Evolutionary conservation across 441 rosid genomes (phyloP).

Genomic region (Populus hybrid): DNA sequence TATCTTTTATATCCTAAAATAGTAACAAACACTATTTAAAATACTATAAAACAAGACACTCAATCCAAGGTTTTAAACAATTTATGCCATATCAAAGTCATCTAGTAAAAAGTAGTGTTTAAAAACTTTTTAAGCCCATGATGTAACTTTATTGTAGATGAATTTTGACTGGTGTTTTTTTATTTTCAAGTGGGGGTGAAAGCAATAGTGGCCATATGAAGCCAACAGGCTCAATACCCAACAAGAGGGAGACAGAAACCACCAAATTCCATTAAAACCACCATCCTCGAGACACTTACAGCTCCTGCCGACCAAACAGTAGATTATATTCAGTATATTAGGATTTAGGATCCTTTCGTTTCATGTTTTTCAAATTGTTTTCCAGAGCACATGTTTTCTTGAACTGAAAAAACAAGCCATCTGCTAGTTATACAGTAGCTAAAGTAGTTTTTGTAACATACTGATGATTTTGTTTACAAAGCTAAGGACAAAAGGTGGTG

Average conservation of each 20-base stretch:
- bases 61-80: too few relatives aligned
- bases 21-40: too few relatives aligned
- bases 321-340: not conserved
- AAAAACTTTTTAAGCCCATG: not conserved
- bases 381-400: not conserved
- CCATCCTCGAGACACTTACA: not conserved
- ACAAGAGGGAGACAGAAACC: not conserved
- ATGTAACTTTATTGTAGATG: not conserved
- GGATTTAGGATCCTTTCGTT: not conserved
- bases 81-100: not conserved
- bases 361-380: not conserved
- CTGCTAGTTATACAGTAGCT: not conserved
- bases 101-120: not conserved
- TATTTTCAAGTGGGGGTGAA: not conserved
- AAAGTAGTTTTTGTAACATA: not conserved
- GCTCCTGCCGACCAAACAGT: not conserved
- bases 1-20: too few relatives aligned
- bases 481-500: not conserved
- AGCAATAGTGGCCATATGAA: not conserved
- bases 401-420: not conserved
- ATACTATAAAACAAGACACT: too few relatives aligned
- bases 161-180: not conserved
- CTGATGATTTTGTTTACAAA: not conserved
- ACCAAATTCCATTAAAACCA: not conserved
- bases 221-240: not conserved